These are phyloP conservation scores for Pinus albicaulis DNA, from an alignment of 75 land plant genomes.

Conservation along the genomic window DNA sequence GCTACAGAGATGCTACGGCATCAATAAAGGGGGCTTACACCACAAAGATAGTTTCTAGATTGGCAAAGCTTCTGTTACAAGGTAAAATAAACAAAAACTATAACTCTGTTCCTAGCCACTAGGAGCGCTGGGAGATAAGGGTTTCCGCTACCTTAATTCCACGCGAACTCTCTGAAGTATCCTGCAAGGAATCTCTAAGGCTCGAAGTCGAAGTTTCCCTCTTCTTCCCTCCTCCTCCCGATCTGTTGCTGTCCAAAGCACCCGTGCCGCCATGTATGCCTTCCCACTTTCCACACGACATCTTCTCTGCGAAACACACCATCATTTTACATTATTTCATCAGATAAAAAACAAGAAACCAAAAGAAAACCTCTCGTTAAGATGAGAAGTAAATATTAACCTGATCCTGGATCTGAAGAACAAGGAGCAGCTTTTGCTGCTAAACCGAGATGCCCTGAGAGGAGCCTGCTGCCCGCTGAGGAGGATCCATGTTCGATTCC, in stretches of 20 bases:
- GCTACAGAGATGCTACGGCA: not conserved
- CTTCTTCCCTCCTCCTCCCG: not conserved
- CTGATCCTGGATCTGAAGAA: conserved; percentile 1
- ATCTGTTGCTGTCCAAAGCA: not conserved
- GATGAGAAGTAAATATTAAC: not conserved
- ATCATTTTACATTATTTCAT: no score
- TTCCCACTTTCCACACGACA: conserved; percentile 3
- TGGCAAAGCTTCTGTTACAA: not conserved
- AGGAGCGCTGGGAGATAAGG: no score
- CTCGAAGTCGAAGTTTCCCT: not conserved
- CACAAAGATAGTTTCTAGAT: not conserved
- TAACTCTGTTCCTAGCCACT: no score
- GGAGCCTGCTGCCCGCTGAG: not conserved
- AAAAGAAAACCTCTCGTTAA: not conserved
- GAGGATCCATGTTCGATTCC: not conserved
- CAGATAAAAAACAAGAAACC: not conserved
- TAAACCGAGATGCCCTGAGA: no score
- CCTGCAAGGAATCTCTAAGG: not conserved
- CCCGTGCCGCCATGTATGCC: not conserved
- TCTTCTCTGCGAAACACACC: not conserved
- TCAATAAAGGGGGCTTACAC: not conserved
- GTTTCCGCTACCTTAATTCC: not conserved
- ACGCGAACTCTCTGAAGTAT: not conserved
- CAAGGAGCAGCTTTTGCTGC: not conserved
- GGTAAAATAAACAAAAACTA: not conserved